Percentiles rank a stretch among this genome's conserved stretches.
Conservation (phyloP, 805 yeast species). For the Candida montana region DNA sequence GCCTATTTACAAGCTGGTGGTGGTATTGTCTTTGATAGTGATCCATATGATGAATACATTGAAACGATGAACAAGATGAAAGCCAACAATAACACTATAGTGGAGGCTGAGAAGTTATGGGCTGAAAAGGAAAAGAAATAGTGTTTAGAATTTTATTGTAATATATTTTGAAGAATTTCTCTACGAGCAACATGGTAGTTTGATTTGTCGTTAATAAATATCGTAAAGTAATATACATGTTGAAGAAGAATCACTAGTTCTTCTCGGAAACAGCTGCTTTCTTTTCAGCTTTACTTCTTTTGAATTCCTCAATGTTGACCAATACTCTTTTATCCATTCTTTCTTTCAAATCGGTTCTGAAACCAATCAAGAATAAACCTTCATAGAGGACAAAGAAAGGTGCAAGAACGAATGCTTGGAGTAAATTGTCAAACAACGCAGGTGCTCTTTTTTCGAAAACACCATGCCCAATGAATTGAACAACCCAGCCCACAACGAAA, state of each 20-base stretch:
- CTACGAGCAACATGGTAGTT: too few species aligned
- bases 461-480: slow-evolving; percentile 87
- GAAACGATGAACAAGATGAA: slow-evolving; percentile 97
- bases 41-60: slow-evolving; percentile 89
- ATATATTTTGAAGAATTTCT: too few species aligned
- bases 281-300: background rate
- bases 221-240: too few species aligned
- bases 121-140: slow-evolving; percentile 21
- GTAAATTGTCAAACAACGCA: slow-evolving; percentile 74
- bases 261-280: too few species aligned
- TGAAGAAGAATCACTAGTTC: too few species aligned
- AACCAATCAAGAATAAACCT: slow-evolving; percentile 63
- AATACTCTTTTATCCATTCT: slow-evolving; percentile 31
- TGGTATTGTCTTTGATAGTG: slow-evolving; percentile 94
- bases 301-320: slow-evolving; percentile 24
- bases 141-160: too few species aligned
- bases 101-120: slow-evolving; percentile 87
- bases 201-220: too few species aligned
- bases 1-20: slow-evolving; percentile 99
- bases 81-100: slow-evolving; percentile 85
- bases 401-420: slow-evolving; percentile 85
- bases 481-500: slow-evolving; percentile 64
- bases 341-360: slow-evolving; percentile 38
- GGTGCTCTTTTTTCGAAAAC: slow-evolving; percentile 77
- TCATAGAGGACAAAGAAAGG: slow-evolving; percentile 88